phyloP scores from a whole-genome alignment of 2,329 filamentous ascomycete genomes.

The Monosporascus sp. region DNA sequence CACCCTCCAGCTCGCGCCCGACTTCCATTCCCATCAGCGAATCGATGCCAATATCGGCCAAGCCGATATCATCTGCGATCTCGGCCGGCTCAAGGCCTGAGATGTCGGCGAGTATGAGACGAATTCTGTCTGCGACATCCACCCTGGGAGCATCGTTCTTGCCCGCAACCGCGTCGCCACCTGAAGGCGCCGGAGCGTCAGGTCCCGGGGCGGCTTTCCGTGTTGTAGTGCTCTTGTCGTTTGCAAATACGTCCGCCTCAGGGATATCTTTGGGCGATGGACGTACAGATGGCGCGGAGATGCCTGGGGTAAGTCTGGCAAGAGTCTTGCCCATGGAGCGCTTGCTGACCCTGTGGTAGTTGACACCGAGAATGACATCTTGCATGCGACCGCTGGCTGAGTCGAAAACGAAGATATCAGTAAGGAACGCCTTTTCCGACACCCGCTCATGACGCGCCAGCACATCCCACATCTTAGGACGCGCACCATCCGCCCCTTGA shows the following conservation, averaged over 20 bases:
- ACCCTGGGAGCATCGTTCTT: background rate
- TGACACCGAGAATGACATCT: slow-evolving; percentile 29
- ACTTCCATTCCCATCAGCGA: slow-evolving; percentile 45
- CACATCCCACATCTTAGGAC: slow-evolving; percentile 22
- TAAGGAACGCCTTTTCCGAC: slow-evolving; percentile 21
- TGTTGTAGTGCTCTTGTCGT: too few species aligned
- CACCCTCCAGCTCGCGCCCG: slow-evolving; percentile 31
- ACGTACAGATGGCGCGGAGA: background rate
- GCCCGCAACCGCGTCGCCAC: background rate
- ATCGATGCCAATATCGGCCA: slow-evolving; percentile 41
- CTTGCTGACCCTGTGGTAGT: slow-evolving; percentile 23
- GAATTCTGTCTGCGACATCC: slow-evolving; percentile 6
- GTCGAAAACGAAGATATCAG: slow-evolving; percentile 31
- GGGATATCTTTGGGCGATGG: background rate
- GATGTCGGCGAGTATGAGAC: slow-evolving; percentile 16
- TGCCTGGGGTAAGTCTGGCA: slow-evolving; percentile 11
- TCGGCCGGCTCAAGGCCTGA: slow-evolving; percentile 30
- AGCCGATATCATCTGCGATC: slow-evolving; percentile 25
- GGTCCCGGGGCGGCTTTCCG: too few species aligned
- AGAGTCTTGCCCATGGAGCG: slow-evolving; percentile 25
- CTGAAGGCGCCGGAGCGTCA: background rate
- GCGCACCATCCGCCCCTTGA: background rate
- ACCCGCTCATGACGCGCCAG: slow-evolving; percentile 17
- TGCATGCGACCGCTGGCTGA: slow-evolving; percentile 18
- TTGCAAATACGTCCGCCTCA: too few species aligned